Evolutionary conservation across 2,329 filamentous ascomycete genomes (phyloP).

Genomic region (Hymenoscyphus fructigenus): DNA sequence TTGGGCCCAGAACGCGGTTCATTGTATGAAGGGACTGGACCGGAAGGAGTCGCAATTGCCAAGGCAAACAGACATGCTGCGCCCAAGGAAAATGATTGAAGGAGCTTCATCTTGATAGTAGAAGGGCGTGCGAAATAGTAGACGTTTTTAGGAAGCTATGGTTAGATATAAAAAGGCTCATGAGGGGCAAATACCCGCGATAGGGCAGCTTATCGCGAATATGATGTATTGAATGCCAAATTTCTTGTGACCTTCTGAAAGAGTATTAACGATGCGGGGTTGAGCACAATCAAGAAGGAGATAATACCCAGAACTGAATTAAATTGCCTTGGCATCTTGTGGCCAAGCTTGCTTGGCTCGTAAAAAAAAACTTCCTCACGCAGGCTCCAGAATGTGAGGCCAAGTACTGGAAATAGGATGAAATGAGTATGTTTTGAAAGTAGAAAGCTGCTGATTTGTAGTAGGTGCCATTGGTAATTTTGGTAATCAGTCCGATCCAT

Average conservation of each 20-base stretch:
- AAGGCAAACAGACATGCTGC: slow-evolving; percentile 7
- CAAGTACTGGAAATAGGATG: too few species aligned
- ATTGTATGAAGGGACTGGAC: slow-evolving; percentile 6
- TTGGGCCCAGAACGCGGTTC: slow-evolving; percentile 14
- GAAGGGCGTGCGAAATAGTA: background rate
- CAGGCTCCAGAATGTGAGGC: background rate
- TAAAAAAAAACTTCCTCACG: background rate
- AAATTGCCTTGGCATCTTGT: slow-evolving; percentile 11
- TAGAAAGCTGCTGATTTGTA: too few species aligned
- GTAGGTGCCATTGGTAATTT: too few species aligned
- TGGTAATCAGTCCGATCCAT: too few species aligned
- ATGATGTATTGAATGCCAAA: slow-evolving; percentile 1
- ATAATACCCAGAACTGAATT: background rate
- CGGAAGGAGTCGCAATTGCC: slow-evolving; percentile 10
- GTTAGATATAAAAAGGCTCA: slow-evolving; percentile 3
- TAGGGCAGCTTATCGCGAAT: slow-evolving; percentile 5
- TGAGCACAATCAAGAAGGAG: slow-evolving; percentile 9
- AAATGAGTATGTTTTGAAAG: too few species aligned
- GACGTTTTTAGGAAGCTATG: background rate
- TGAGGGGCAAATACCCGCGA: background rate
- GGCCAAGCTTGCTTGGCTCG: slow-evolving; percentile 12
- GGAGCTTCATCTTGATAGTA: slow-evolving; percentile 11
- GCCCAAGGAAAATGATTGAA: slow-evolving; percentile 8
- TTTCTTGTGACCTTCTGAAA: slow-evolving; percentile 21
- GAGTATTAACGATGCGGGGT: slow-evolving; percentile 14